Evolutionary conservation across 768 basidiomycete genomes (phyloP), one percentile per base, ranked within the genome.

Genomic region (Piloderma croceum): DNA sequence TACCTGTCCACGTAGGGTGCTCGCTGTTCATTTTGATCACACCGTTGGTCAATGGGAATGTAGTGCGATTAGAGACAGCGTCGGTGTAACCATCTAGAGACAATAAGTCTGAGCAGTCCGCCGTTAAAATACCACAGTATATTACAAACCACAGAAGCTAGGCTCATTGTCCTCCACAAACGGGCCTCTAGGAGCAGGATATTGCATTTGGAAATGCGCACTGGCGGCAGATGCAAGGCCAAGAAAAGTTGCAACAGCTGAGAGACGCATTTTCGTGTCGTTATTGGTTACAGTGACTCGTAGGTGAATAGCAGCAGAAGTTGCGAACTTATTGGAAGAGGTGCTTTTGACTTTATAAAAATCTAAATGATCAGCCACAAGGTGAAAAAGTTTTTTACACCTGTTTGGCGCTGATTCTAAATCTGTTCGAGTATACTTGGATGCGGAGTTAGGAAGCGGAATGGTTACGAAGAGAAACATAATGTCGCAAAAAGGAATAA

Each of bases 151-250:
- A 53, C 90, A 90, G 54, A 86, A 83, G 2, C 51, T 61, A 10
- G 69, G 66, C 47, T 86, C 83, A 12, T 68, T 51, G 38, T 71
- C 63, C 41, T 80, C 72, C 39, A 70, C 70, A 56, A 92, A 91
- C 1, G 50, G 55, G 2, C 90, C 90, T 34, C 90, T 71, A 9
- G 86, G 80, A 1, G 67, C 48, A 13, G 90, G 90, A 58, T 76
- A 90, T 51, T 81, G 74, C 31, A 91, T 68, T 49, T 83, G 81
- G 64, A 91, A 92, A 60, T 93, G 90, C 6, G 86, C 88, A 35
- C 63, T 66, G 22, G 67, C 79, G 31, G 64, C 57, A 24, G 70
- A 52, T 11, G 65, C 60, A 18, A 74, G 57, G 24, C 58, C 50
- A 25, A 61, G 53, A 20, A 76, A 41, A 42, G 74, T 24, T 42